These are phyloP conservation scores for Neolentinus lepideus DNA, from an alignment of 1,284 basidiomycete genomes.

Conservation along the genomic window DNA sequence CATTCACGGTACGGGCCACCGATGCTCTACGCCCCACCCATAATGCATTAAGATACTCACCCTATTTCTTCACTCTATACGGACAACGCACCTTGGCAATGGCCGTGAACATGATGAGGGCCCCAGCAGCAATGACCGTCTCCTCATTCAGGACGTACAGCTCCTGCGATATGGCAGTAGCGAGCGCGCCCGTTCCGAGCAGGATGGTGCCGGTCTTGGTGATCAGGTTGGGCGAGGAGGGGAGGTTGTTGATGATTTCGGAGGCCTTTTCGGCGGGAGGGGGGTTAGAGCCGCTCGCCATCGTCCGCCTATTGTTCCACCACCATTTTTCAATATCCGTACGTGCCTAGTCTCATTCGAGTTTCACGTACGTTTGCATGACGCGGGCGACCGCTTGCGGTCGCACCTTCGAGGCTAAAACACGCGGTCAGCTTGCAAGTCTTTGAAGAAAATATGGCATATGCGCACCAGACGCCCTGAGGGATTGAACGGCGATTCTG, in stretches of 20 bases:
- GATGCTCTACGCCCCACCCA: constrained; percentile 15
- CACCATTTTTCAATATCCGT: neutral
- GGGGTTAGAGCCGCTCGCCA: constrained; percentile 54
- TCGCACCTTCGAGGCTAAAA: constrained; percentile 33
- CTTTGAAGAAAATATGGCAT: neutral
- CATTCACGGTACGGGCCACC: constrained; percentile 89
- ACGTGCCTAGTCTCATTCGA: constrained; percentile 1
- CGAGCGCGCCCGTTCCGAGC: constrained; percentile 85
- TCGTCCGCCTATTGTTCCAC: constrained; percentile 43
- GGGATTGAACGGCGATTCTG: constrained; percentile 60
- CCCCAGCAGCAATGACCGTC: constrained; percentile 78
- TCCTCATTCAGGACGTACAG: constrained; percentile 98
- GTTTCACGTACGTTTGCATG: constrained; percentile 46
- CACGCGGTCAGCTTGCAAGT: neutral
- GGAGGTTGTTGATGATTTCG: constrained; percentile 88
- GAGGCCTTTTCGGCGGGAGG: constrained; percentile 84
- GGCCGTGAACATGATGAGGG: constrained; percentile 82
- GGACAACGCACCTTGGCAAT: constrained; percentile 66
- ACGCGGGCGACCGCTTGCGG: constrained; percentile 50
- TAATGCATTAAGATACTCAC: neutral
- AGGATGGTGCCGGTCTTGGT: constrained; percentile 93
- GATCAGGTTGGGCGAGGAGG: constrained; percentile 83
- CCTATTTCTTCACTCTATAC: neutral
- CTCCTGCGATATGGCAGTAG: constrained; percentile 94
- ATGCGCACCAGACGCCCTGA: constrained; percentile 52